Evolutionary conservation across 257 asterid genomes (phyloP).

Genomic region (Petunia axillaris): DNA sequence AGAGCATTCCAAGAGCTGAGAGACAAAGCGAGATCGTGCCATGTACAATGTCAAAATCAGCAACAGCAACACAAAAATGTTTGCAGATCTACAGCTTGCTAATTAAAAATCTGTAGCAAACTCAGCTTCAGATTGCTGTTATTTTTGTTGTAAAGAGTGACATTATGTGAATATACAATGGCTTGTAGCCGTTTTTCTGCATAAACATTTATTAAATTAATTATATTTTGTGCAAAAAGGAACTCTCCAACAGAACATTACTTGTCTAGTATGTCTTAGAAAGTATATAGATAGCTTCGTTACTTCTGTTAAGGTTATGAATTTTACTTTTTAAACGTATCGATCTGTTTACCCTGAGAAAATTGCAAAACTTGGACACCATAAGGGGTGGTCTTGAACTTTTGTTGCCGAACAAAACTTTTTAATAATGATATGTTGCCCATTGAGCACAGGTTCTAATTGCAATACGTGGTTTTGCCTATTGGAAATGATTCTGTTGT

Average conservation of each 20-base stretch:
- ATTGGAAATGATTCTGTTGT: too few relatives aligned
- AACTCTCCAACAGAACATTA: not conserved
- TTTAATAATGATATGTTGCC: too few relatives aligned
- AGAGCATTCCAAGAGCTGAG: slow-evolving; percentile 87
- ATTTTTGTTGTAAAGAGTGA: slow-evolving; percentile 44
- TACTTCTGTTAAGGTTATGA: too few relatives aligned
- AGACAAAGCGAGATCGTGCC: slow-evolving; percentile 75
- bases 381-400: too few relatives aligned
- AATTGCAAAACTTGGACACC: too few relatives aligned
- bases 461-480: too few relatives aligned
- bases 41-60: slow-evolving; percentile 64
- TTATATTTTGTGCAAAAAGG: not conserved
- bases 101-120: slow-evolving; percentile 49
- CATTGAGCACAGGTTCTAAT: too few relatives aligned
- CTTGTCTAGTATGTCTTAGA: not conserved
- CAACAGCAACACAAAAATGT: slow-evolving; percentile 56
- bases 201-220: slow-evolving; percentile 20
- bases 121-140: slow-evolving; percentile 48
- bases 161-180: slow-evolving; percentile 29
- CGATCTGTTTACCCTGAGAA: not conserved
- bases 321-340: not conserved
- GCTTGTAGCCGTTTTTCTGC: slow-evolving; percentile 26
- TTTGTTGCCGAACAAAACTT: too few relatives aligned
- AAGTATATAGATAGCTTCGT: too few relatives aligned
- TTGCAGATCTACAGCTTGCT: slow-evolving; percentile 52